Percentiles rank a stretch among this genome's conserved stretches.
phyloP scores from a whole-genome alignment of 495 filamentous ascomycete genomes.

The Aspergillus homomorphus region DNA sequence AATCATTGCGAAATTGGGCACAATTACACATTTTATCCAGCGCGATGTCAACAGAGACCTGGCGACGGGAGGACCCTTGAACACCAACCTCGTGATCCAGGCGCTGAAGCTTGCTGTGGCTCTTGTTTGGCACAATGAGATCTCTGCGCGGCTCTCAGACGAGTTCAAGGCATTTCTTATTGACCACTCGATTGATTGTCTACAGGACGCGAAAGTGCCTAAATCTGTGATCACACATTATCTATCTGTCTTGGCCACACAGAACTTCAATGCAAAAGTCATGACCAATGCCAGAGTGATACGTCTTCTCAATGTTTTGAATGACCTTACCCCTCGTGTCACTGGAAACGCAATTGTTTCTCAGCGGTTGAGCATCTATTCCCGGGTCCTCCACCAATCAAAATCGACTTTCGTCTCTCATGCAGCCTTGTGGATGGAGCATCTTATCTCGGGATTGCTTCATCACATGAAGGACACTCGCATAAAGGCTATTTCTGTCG shows the following conservation, averaged over 20 bases:
- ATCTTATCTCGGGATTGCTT: slow-evolving; percentile 77
- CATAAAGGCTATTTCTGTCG: slow-evolving; percentile 67
- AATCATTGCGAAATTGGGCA: slow-evolving; percentile 68
- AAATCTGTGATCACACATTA: slow-evolving; percentile 77
- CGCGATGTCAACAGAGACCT: slow-evolving; percentile 60
- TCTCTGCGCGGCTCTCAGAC: slow-evolving; percentile 62
- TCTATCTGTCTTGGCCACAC: slow-evolving; percentile 71
- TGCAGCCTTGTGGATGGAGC: slow-evolving; percentile 63
- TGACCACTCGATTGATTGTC: slow-evolving; percentile 68
- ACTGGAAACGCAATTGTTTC: slow-evolving; percentile 74
- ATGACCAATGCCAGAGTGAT: slow-evolving; percentile 68
- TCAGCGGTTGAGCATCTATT: slow-evolving; percentile 72
- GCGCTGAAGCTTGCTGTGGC: slow-evolving; percentile 70
- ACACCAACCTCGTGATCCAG: slow-evolving; percentile 65
- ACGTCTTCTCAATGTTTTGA: slow-evolving; percentile 63
- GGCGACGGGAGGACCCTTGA: slow-evolving; percentile 36
- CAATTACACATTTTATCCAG: slow-evolving; percentile 73
- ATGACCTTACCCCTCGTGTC: slow-evolving; percentile 67
- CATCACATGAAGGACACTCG: slow-evolving; percentile 74
- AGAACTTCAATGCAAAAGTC: slow-evolving; percentile 69
- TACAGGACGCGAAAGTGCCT: slow-evolving; percentile 60
- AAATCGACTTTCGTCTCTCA: slow-evolving; percentile 61
- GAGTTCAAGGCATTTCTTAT: slow-evolving; percentile 77
- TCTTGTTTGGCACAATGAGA: slow-evolving; percentile 64
- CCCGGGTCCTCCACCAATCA: slow-evolving; percentile 65